Evolutionary conservation across 768 basidiomycete genomes (phyloP).

Genomic region (Mycena epipterygia): DNA sequence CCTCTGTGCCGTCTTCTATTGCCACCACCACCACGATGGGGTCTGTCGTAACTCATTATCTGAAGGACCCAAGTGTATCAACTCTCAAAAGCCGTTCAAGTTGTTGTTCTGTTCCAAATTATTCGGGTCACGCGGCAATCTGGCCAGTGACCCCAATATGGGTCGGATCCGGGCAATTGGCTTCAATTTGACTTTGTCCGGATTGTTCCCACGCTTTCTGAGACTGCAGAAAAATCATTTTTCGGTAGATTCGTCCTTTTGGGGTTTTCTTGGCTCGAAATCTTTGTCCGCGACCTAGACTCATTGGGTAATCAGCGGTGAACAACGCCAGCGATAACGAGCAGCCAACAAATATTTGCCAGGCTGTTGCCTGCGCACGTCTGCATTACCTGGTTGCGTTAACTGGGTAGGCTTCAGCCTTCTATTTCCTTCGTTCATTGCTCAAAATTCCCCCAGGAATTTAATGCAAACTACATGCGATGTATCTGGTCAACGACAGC

Average conservation of each 20-base stretch:
- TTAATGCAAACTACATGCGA: conserved; percentile 82
- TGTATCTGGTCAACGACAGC: conserved; percentile 70
- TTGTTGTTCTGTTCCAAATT: neutral
- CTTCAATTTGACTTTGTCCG: too few species aligned
- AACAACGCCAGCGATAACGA: neutral
- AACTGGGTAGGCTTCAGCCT: conserved; percentile 35
- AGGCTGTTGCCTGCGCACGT: conserved; percentile 20
- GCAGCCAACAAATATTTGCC: neutral
- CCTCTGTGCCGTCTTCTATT: conserved; percentile 67
- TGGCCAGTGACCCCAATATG: neutral
- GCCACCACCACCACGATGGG: conserved; percentile 60
- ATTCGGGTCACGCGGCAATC: conserved; percentile 2
- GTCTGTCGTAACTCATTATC: conserved; percentile 72
- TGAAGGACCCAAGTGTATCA: conserved; percentile 39
- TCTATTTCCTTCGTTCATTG: neutral
- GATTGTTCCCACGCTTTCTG: too few species aligned
- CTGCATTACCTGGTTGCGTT: neutral
- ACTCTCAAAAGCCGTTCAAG: conserved; percentile 32
- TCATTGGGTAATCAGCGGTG: too few species aligned
- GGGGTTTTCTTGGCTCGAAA: too few species aligned
- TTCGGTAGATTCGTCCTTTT: too few species aligned
- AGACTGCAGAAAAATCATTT: too few species aligned
- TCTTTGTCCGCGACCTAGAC: too few species aligned
- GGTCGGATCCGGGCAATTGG: too few species aligned
- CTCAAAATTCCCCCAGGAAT: conserved; percentile 23